A percentile compares a stretch with the other conserved stretches of the same genome.
Conservation (phyloP, 768 basidiomycete genomes). For the Kwoniella bestiolae region DNA sequence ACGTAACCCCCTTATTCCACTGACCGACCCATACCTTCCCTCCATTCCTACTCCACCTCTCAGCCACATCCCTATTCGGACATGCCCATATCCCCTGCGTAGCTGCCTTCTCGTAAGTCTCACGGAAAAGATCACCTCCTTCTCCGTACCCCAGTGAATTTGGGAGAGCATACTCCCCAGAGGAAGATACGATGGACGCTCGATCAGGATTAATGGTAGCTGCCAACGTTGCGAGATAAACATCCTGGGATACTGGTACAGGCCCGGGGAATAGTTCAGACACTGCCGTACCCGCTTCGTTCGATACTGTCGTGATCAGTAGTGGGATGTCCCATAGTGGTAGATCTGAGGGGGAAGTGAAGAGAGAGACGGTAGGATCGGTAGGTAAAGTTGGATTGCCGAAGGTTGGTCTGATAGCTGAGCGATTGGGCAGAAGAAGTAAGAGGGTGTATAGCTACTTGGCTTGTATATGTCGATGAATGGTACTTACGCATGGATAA, state of each 20-base stretch:
- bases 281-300: constrained; percentile 75
- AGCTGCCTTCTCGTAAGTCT: constrained; percentile 35
- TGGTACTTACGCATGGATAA: constrained; percentile 38
- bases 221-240: constrained; percentile 26
- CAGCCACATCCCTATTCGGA: constrained; percentile 38
- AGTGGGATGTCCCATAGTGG: constrained; percentile 63
- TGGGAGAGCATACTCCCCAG: constrained; percentile 32
- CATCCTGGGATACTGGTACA: constrained; percentile 17
- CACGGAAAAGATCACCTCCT: constrained; percentile 33
- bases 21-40: constrained; percentile 54
- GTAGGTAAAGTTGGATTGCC: constrained; percentile 62
- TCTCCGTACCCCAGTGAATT: not conserved
- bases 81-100: constrained; percentile 50
- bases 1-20: constrained; percentile 42
- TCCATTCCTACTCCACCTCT: constrained; percentile 29
- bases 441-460: too few relatives aligned
- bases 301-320: constrained; percentile 69
- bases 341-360: constrained; percentile 67
- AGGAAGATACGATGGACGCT: constrained; percentile 21
- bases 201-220: constrained; percentile 27
- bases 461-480: too few relatives aligned
- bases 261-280: constrained; percentile 49
- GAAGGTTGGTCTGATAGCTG: constrained; percentile 61
- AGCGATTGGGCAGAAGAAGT: constrained; percentile 15
- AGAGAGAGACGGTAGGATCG: constrained; percentile 61